phyloP scores from a whole-genome alignment of 257 asterid species.

The Solanum rostratum region DNA sequence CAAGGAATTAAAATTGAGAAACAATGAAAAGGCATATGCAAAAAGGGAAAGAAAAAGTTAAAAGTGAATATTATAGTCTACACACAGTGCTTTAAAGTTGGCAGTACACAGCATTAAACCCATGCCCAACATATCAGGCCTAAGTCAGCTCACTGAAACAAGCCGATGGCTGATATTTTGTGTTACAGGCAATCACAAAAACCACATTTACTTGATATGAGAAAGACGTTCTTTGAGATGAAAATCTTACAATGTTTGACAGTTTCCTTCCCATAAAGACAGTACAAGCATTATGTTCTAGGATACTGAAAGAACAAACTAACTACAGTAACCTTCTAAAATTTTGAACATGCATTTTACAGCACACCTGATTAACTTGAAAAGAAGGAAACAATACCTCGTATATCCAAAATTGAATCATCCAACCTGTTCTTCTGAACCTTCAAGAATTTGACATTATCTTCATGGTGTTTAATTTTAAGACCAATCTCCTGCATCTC shows the following conservation, averaged over 20 bases:
- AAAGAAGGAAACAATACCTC: conserved; percentile 25
- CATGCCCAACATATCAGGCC: background rate
- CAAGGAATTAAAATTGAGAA: background rate
- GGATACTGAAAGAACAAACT: background rate
- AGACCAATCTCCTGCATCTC: conserved; percentile 42
- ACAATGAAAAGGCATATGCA: background rate
- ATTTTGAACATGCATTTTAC: background rate
- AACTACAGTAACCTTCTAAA: background rate
- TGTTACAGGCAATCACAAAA: background rate
- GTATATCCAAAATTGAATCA: conserved; percentile 45
- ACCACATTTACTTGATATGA: background rate
- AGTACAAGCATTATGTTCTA: background rate
- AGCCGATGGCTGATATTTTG: background rate
- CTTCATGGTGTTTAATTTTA: conserved; percentile 63
- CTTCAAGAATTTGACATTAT: conserved; percentile 37
- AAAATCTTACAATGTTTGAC: background rate
- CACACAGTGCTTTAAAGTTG: background rate
- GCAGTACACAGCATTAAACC: too few relatives aligned
- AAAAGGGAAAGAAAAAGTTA: background rate
- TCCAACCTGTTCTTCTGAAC: conserved; percentile 31
- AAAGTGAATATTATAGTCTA: background rate
- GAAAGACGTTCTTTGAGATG: too few relatives aligned
- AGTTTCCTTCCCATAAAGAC: background rate
- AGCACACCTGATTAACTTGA: background rate
- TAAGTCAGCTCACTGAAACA: background rate